A percentile compares a stretch with the other conserved stretches of the same genome.
Evolutionary conservation across 768 basidiomycete genomes (phyloP).

Genomic region (Russula dissimulans): DNA sequence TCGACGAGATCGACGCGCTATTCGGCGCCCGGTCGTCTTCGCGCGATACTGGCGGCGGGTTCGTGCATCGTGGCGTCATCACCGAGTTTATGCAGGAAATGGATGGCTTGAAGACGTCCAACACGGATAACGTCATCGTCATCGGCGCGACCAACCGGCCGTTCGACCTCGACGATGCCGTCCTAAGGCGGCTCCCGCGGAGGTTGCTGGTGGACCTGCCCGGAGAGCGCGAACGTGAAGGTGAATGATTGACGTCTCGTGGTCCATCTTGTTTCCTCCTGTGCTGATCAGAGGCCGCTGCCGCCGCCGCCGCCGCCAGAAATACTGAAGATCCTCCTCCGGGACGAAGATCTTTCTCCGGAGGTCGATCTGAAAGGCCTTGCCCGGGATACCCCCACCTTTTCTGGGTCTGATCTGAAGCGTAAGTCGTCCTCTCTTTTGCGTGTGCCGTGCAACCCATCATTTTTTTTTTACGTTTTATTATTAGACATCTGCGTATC

Average conservation of each 20-base stretch:
- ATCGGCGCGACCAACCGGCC: constrained; percentile 93
- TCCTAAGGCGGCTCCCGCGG: constrained; percentile 79
- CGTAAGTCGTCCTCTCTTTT: constrained; percentile 42
- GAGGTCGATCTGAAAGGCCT: constrained; percentile 55
- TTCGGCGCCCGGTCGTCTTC: constrained; percentile 78
- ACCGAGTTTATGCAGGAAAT: constrained; percentile 96
- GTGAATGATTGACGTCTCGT: constrained; percentile 33
- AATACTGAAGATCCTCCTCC: constrained; percentile 78
- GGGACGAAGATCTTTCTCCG: constrained; percentile 61
- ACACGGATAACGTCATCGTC: constrained; percentile 75
- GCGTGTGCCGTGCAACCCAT: not conserved
- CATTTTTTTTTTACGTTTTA: not conserved
- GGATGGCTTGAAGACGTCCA: constrained; percentile 81
- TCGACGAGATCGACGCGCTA: constrained; percentile 91
- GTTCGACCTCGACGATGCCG: constrained; percentile 86
- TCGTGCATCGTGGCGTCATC: constrained; percentile 80
- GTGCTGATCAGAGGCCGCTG: not conserved
- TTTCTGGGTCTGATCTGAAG: constrained; percentile 92
- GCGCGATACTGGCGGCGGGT: constrained; percentile 66
- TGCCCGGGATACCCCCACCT: constrained; percentile 69
- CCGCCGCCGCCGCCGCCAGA: constrained; percentile 34
- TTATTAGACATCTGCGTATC: constrained; percentile 79
- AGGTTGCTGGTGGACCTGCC: constrained; percentile 85
- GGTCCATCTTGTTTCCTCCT: not conserved
- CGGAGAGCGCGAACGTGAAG: constrained; percentile 75